Conservation (phyloP, 352 stramenopile genomes). For the Phytophthora hibernalis region DNA sequence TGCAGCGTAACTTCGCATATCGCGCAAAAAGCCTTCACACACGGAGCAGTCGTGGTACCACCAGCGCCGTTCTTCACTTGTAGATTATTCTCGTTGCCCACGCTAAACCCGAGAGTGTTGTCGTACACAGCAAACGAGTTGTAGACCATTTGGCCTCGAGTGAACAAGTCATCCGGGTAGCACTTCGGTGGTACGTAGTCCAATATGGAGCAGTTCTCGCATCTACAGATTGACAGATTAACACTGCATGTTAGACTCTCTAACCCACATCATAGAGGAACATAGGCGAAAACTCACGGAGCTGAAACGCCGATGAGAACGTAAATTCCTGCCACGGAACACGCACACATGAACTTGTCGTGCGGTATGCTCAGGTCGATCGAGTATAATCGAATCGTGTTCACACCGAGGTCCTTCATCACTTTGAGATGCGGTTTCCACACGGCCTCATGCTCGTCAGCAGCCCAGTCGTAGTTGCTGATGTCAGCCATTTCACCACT, state of each 20-base stretch:
- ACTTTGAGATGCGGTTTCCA: constrained; percentile 62
- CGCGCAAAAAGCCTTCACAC: constrained; percentile 68
- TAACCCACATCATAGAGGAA: background rate
- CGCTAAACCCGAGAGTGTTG: constrained; percentile 63
- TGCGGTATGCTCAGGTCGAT: constrained; percentile 66
- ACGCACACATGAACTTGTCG: constrained; percentile 88
- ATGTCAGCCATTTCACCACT: constrained; percentile 54
- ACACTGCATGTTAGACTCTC: background rate
- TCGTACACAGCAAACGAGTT: constrained; percentile 70
- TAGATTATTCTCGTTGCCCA: constrained; percentile 41
- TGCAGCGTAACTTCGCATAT: constrained; percentile 50
- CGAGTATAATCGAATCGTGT: constrained; percentile 76
- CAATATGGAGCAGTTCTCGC: constrained; percentile 52
- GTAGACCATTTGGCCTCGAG: constrained; percentile 58
- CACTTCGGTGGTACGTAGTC: constrained; percentile 47
- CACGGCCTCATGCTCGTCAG: constrained; percentile 63
- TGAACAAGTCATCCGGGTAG: constrained; percentile 54
- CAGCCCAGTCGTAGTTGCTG: constrained; percentile 72
- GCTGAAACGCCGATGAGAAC: constrained; percentile 72
- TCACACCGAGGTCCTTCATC: constrained; percentile 68
- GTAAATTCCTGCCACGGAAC: constrained; percentile 75
- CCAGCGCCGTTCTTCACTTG: constrained; percentile 20
- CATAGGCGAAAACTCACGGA: constrained; percentile 28
- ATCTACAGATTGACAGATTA: constrained; percentile 30
- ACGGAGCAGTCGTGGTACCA: constrained; percentile 46